phyloP scores from a whole-genome alignment of 768 basidiomycete species.

The Fomitopsis pulvina region DNA sequence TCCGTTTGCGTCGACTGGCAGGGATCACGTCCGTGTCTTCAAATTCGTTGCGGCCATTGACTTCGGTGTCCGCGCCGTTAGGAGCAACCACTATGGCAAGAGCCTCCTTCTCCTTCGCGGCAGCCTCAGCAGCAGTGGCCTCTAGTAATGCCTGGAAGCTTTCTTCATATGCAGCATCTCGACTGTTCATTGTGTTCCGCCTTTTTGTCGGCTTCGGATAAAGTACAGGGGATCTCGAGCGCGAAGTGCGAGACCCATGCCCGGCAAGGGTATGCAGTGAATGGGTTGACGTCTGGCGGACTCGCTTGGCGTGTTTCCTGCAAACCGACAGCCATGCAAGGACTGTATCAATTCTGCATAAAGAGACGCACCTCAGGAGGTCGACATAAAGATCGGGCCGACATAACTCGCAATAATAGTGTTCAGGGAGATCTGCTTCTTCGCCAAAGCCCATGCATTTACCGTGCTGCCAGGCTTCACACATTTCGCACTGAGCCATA shows the following conservation, averaged over 20 bases:
- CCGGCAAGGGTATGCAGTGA: slow-evolving; percentile 49
- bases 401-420: slow-evolving; percentile 94
- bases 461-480: slow-evolving; percentile 98
- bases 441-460: slow-evolving; percentile 90
- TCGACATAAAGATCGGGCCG: slow-evolving; percentile 80
- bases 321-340: slow-evolving; percentile 5
- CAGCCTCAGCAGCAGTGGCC: slow-evolving; percentile 66
- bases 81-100: slow-evolving; percentile 4
- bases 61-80: slow-evolving; percentile 11
- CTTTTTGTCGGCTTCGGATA: slow-evolving; percentile 68
- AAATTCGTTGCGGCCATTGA: slow-evolving; percentile 32
- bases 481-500: slow-evolving; percentile 97
- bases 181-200: slow-evolving; percentile 95
- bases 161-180: slow-evolving; percentile 91
- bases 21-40: slow-evolving; percentile 43
- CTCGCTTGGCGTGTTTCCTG: slow-evolving; percentile 59
- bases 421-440: slow-evolving; percentile 64
- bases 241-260: slow-evolving; percentile 50
- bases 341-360: neutral
- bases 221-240: slow-evolving; percentile 65
- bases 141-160: slow-evolving; percentile 74
- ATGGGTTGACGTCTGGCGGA: slow-evolving; percentile 57
- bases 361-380: slow-evolving; percentile 66
- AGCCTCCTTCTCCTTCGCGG: slow-evolving; percentile 24
- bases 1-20: slow-evolving; percentile 59